A percentile compares a stretch with the other conserved stretches of the same genome.
These are phyloP conservation scores for Ganoderma meredithae DNA, from an alignment of 1,284 basidiomycete genomes.

Conservation along the genomic window DNA sequence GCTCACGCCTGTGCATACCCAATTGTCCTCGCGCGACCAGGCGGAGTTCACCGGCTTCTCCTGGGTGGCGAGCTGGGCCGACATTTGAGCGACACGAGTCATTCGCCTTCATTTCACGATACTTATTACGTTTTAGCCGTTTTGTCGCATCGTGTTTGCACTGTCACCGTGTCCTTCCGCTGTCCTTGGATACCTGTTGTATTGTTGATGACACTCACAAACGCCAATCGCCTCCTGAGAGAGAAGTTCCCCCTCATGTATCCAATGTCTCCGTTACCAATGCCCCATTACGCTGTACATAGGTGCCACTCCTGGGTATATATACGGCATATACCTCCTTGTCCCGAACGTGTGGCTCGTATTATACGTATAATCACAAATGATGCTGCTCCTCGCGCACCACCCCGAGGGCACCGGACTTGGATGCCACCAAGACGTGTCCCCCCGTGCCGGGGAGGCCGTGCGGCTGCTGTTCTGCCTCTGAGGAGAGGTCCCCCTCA, in stretches of 20 bases:
- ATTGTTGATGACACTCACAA: constrained; percentile 40
- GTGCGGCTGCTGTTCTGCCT: constrained; percentile 40
- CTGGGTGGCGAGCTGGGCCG: constrained; percentile 84
- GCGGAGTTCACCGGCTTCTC: constrained; percentile 96
- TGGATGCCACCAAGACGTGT: constrained; percentile 57
- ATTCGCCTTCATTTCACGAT: constrained; percentile 32
- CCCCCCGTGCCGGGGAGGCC: constrained; percentile 74
- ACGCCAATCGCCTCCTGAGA: constrained; percentile 23
- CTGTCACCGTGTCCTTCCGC: constrained; percentile 31
- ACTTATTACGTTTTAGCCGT: constrained; percentile 40
- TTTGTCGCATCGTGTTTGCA: constrained; percentile 36
- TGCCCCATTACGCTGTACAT: constrained; percentile 16
- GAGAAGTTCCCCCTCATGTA: constrained; percentile 27
- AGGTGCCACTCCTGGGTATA: constrained; percentile 21
- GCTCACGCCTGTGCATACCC: constrained; percentile 96
- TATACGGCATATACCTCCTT: constrained; percentile 24
- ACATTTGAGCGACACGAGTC: constrained; percentile 52
- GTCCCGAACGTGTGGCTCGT: constrained; percentile 15
- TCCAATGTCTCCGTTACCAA: constrained; percentile 18
- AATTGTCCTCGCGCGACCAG: constrained; percentile 93
- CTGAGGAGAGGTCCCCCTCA: constrained; percentile 41
- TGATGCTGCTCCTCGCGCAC: constrained; percentile 29
- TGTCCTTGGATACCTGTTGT: constrained; percentile 61
- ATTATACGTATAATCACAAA: constrained; percentile 17
- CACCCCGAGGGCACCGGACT: constrained; percentile 35